Base-by-base conservation (phyloP, 805 yeast species). In the Saccharomyces paradoxus region DNA sequence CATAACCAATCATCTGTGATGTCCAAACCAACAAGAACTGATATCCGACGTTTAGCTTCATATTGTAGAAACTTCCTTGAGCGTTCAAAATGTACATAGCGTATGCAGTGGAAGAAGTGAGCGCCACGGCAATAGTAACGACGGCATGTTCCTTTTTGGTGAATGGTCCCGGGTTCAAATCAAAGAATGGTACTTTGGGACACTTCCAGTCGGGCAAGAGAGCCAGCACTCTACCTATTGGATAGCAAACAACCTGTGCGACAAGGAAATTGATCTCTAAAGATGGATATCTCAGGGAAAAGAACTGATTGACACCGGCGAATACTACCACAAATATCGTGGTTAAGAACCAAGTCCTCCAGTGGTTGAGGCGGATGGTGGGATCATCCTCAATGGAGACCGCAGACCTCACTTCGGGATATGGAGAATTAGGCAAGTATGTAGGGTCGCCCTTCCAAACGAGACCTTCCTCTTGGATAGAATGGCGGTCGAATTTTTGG, bases 1-100 rank as follows among this genome's bases (percentile, higher is more conserved):
- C 86, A 61, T 82, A 82, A 27, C 89, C 89, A 58, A 84, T 71
- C 67, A 78, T 76, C 66, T 84, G 88, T 44, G 86, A 78, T 22
- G 84, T 76, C 65, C 81, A 71, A 44, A 77, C 76, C 44, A 81
- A 70, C 54, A 81, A 63, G 28, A 82, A 64, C 56, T 78, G 79
- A 59, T 77, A 81, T 37, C 82, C 80, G 6, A 55, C 60, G 41
- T 79, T 81, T 52, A 74, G 75, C 56, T 74, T 72, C 57, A 71
- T 69, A 32, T 68, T 59, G 62, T 79, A 81, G 66, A 77, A 79
- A 51, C 67, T 71, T 55, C 74, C 76, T 55, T 71, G 74, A 2
- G 83, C 80, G 52, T 79, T 72, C 55, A 81, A 71, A 54, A 81
- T 78, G 62, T 81, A 81, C 56, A 81, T 79, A 26, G 83, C 83